Evolutionary conservation across 2,329 filamentous ascomycete genomes (phyloP).

Genomic region (Atkinsonella hypoxylon): DNA sequence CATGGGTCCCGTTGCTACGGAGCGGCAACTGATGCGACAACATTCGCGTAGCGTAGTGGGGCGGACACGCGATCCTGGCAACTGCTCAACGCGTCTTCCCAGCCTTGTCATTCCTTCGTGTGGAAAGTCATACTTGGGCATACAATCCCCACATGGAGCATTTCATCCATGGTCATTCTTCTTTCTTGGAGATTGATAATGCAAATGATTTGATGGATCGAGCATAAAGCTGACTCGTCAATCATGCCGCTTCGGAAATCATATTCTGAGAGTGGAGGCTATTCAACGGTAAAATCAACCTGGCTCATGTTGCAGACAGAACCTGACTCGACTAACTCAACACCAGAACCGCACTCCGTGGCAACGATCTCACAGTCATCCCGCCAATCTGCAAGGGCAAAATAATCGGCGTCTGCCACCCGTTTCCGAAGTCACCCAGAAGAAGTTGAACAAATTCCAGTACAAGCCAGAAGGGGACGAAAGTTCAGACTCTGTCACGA

Average conservation of each 20-base stretch:
- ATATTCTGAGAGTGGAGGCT: slow-evolving; percentile 24
- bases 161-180: background rate
- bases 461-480: slow-evolving; percentile 18
- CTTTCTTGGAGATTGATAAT: background rate
- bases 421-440: slow-evolving; percentile 47
- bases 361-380: slow-evolving; percentile 43
- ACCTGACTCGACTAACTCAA: background rate
- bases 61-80: slow-evolving; percentile 3
- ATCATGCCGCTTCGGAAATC: slow-evolving; percentile 30
- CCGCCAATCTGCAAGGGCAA: slow-evolving; percentile 24
- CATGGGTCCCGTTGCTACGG: background rate
- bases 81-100: slow-evolving; percentile 4
- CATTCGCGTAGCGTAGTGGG: slow-evolving; percentile 5
- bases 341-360: slow-evolving; percentile 32
- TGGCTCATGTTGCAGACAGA: background rate
- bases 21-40: background rate
- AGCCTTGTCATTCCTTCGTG: background rate
- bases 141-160: slow-evolving; percentile 2
- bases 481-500: slow-evolving; percentile 8
- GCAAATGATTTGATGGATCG: slow-evolving; percentile 9
- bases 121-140: background rate
- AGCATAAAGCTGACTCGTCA: slow-evolving; percentile 1
- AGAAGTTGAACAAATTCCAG: slow-evolving; percentile 47
- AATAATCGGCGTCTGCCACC: slow-evolving; percentile 29
- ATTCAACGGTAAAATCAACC: slow-evolving; percentile 19